Evolutionary conservation across 2,329 filamentous ascomycete species (phyloP).

Genomic region (Davidsoniella australis): DNA sequence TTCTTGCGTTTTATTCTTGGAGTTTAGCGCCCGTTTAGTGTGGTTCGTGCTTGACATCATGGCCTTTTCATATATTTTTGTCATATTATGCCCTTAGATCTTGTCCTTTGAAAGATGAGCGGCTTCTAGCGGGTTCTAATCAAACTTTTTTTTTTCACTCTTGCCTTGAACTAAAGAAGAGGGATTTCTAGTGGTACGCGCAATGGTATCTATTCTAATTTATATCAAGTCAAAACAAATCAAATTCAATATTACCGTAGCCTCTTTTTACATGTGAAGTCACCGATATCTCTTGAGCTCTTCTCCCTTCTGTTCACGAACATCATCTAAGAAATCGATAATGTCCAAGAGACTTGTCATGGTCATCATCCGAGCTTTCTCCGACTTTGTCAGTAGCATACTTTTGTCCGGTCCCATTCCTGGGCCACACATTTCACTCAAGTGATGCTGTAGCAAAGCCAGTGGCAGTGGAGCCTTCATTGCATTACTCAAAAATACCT

Average conservation of each 20-base stretch:
- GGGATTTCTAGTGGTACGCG: not conserved
- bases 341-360: slow-evolving; percentile 38
- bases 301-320: slow-evolving; percentile 20
- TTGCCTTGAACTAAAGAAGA: too few relatives aligned
- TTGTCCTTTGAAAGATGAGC: too few relatives aligned
- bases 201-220: not conserved
- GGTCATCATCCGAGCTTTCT: slow-evolving; percentile 32
- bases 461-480: slow-evolving; percentile 41
- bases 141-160: too few relatives aligned
- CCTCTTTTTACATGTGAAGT: not conserved
- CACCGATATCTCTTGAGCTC: not conserved
- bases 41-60: not conserved
- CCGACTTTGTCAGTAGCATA: slow-evolving; percentile 35
- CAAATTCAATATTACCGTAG: not conserved
- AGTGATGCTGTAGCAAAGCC: slow-evolving; percentile 47
- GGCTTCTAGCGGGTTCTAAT: too few relatives aligned
- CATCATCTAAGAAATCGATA: slow-evolving; percentile 42
- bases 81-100: too few relatives aligned
- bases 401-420: slow-evolving; percentile 36
- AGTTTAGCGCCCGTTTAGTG: not conserved
- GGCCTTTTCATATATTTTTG: not conserved
- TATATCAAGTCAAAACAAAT: not conserved
- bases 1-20: too few relatives aligned
- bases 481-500: slow-evolving; percentile 42
- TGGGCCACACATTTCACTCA: slow-evolving; percentile 47